phyloP scores from a whole-genome alignment of 1,284 basidiomycete species.

The Ceratobasidium sp. region DNA sequence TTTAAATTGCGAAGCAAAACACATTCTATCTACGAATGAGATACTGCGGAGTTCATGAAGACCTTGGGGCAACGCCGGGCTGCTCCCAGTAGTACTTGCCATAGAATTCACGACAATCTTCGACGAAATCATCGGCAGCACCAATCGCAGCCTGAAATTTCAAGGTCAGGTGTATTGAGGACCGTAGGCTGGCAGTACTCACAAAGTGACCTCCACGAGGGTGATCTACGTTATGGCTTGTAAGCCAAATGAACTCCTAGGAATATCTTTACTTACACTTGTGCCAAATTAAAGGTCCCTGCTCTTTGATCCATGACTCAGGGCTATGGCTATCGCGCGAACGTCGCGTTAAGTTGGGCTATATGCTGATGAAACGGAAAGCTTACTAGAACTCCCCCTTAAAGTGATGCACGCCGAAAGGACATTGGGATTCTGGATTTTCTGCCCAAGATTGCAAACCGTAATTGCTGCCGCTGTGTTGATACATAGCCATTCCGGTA shows the following conservation, averaged over 20 bases:
- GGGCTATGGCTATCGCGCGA: constrained; percentile 29
- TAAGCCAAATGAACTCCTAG: neutral
- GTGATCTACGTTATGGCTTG: constrained; percentile 4
- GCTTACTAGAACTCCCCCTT: constrained; percentile 34
- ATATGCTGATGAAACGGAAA: neutral
- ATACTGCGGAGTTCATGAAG: neutral
- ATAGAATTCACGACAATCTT: constrained; percentile 34
- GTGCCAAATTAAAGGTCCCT: constrained; percentile 33
- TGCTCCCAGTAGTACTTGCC: constrained; percentile 36
- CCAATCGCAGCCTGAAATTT: constrained; percentile 18
- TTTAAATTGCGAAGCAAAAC: neutral
- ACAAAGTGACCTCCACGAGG: constrained; percentile 34
- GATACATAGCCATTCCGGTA: constrained; percentile 38
- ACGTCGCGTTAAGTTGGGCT: neutral
- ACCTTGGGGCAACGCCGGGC: constrained; percentile 24
- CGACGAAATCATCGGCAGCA: constrained; percentile 12
- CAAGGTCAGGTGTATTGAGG: neutral
- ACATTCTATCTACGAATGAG: neutral
- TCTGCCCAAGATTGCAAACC: constrained; percentile 21
- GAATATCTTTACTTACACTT: constrained; percentile 3
- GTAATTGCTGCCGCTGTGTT: constrained; percentile 21
- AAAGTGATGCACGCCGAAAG: constrained; percentile 34
- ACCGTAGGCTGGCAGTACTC: neutral
- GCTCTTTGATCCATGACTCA: constrained; percentile 27
- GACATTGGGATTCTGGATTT: constrained; percentile 17